These are phyloP conservation scores for Meyerozyma carpophila DNA, from an alignment of 1,139 yeast species.

Conservation along the genomic window DNA sequence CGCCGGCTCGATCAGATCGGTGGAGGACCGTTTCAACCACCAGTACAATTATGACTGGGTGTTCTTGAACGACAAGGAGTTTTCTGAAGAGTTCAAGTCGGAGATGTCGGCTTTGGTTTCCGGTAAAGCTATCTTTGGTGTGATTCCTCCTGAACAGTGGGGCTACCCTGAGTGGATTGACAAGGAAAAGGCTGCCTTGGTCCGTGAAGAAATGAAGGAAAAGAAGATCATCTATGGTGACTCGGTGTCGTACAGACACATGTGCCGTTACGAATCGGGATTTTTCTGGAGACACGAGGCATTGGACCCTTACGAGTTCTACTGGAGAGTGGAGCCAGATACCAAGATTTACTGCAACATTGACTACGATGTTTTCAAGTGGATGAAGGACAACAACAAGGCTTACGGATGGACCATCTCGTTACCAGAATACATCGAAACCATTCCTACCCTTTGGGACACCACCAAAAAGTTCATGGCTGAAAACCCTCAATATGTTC, in stretches of 20 bases:
- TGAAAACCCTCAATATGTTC: conserved; percentile 59
- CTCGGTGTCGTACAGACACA: conserved; percentile 63
- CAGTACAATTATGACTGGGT: conserved; percentile 92
- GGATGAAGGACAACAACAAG: conserved; percentile 70
- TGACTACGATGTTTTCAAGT: conserved; percentile 76
- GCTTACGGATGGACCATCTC: conserved; percentile 77
- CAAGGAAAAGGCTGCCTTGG: conserved; percentile 47
- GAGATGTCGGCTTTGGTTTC: conserved; percentile 47
- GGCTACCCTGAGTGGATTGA: conserved; percentile 61
- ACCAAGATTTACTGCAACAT: conserved; percentile 73
- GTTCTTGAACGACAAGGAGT: conserved; percentile 74
- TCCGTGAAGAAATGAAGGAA: conserved; percentile 48
- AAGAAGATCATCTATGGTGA: conserved; percentile 56
- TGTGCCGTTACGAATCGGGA: conserved; percentile 92
- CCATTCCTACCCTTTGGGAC: conserved; percentile 80
- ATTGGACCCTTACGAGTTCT: conserved; percentile 69
- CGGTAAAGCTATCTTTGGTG: conserved; percentile 63
- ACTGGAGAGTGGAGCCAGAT: conserved; percentile 95
- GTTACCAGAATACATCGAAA: conserved; percentile 74
- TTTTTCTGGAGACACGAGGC: conserved; percentile 78
- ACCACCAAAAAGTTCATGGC: conserved; percentile 64
- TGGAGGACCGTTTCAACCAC: conserved; percentile 84
- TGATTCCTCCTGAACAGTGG: conserved; percentile 65
- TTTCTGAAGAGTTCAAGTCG: conserved; percentile 54
- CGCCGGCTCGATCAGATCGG: conserved; percentile 56